Conservation (phyloP, 169 alveolate genomes). For the Gregarina niphandrodes region DNA sequence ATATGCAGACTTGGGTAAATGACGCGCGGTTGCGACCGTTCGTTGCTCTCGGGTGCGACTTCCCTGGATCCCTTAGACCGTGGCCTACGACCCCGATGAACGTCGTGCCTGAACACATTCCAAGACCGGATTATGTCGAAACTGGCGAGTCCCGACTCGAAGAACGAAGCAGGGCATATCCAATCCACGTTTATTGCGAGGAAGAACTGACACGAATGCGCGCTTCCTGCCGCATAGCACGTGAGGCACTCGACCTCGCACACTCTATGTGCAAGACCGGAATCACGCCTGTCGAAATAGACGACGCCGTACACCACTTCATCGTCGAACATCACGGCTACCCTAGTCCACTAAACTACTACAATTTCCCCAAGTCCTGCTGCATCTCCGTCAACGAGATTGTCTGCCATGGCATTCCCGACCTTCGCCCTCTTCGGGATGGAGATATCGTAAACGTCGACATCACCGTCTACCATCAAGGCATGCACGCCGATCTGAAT, state of each 20-base stretch:
- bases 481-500: slow-evolving; percentile 79
- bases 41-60: slow-evolving; percentile 21
- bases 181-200: slow-evolving; percentile 38
- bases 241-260: slow-evolving; percentile 74
- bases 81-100: slow-evolving; percentile 57
- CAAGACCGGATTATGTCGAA: slow-evolving; percentile 80
- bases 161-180: slow-evolving; percentile 25
- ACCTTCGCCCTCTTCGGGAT: slow-evolving; percentile 55
- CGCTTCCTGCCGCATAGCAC: slow-evolving; percentile 59
- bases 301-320: slow-evolving; percentile 67
- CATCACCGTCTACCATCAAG: slow-evolving; percentile 72
- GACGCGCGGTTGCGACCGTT: neutral
- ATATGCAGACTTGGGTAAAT: neutral
- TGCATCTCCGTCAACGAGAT: slow-evolving; percentile 88
- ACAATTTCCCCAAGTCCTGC: slow-evolving; percentile 75
- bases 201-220: slow-evolving; percentile 55
- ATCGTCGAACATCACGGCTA: slow-evolving; percentile 71
- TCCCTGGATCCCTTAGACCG: slow-evolving; percentile 76
- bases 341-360: slow-evolving; percentile 91
- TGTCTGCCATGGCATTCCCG: slow-evolving; percentile 97
- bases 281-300: slow-evolving; percentile 82
- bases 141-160: slow-evolving; percentile 71
- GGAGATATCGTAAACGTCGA: slow-evolving; percentile 77
- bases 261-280: slow-evolving; percentile 71
- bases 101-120: slow-evolving; percentile 68